Conservation (phyloP, 352 stramenopile species). For the Globisporangium rhizosaccharum region DNA sequence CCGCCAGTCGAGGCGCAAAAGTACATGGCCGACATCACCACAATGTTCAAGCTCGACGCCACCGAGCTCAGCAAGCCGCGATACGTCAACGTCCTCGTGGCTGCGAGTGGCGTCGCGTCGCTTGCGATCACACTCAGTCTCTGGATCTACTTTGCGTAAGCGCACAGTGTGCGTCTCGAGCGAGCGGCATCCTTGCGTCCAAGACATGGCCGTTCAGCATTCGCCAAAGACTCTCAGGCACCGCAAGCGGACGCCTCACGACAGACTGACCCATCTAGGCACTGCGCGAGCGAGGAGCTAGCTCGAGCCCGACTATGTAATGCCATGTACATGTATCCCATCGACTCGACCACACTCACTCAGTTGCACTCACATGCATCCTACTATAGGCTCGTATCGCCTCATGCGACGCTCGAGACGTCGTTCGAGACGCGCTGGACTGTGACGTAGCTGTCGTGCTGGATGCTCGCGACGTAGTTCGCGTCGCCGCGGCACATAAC, state of each 20-base stretch:
- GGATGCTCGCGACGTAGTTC: constrained; percentile 6
- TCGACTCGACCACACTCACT: too few relatives aligned
- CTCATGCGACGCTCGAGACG: constrained; percentile 7
- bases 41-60: constrained; percentile 46
- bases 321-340: constrained; percentile 5
- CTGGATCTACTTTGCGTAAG: constrained; percentile 44
- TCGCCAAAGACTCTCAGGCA: too few relatives aligned
- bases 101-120: constrained; percentile 31
- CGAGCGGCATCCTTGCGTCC: not conserved
- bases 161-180: not conserved
- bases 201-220: not conserved
- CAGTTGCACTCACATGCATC: too few relatives aligned
- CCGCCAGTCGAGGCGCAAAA: constrained; percentile 28
- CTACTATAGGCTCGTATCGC: too few relatives aligned
- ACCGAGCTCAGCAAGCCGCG: constrained; percentile 42
- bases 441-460: constrained; percentile 9
- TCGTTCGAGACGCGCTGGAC: not conserved
- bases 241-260: too few relatives aligned
- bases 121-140: constrained; percentile 44
- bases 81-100: constrained; percentile 41
- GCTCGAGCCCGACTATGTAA: not conserved
- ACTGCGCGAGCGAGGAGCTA: too few relatives aligned
- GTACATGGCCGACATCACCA: constrained; percentile 50
- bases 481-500: not conserved
- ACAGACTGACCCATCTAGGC: too few relatives aligned